Evolutionary conservation across 441 rosid genomes (phyloP).

Genomic region (Adansonia madagascariensis): DNA sequence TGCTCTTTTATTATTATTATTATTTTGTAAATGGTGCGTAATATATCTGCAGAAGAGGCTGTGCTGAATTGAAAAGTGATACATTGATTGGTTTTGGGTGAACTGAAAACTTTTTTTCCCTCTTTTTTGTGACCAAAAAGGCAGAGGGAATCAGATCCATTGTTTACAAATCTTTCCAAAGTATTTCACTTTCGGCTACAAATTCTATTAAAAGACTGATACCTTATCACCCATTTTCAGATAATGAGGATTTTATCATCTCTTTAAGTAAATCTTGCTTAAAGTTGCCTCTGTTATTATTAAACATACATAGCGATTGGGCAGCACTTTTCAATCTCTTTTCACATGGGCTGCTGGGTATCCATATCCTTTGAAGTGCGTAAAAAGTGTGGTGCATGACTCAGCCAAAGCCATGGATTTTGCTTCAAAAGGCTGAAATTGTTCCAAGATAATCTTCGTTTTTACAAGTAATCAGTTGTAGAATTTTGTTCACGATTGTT

Average conservation of each 20-base stretch:
- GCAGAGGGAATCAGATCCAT: constrained; percentile 37
- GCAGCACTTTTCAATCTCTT: not conserved
- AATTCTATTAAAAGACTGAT: constrained; percentile 31
- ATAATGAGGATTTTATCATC: constrained; percentile 3
- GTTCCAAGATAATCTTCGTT: not conserved
- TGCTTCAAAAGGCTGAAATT: not conserved
- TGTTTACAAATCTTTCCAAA: constrained; percentile 27
- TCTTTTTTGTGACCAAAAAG: not conserved
- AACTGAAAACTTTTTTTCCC: not conserved
- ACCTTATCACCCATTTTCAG: constrained; percentile 31
- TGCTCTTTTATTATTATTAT: constrained; percentile 25
- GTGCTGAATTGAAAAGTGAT: constrained; percentile 36
- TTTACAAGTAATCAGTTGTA: not conserved
- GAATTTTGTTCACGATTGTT: not conserved
- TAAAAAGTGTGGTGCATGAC: constrained; percentile 5
- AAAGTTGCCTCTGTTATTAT: constrained; percentile 11
- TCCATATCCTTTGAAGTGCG: not conserved
- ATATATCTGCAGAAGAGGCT: constrained; percentile 47
- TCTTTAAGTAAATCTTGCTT: not conserved
- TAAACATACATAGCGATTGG: not conserved
- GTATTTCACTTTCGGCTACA: constrained; percentile 32
- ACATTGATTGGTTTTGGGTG: constrained; percentile 25
- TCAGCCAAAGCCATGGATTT: not conserved
- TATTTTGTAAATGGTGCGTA: constrained; percentile 45
- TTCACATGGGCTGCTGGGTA: constrained; percentile 14